Percentiles rank a stretch among this genome's conserved stretches.
phyloP scores from a whole-genome alignment of 371 early-diverging fungal species.

The Umbelopsis sp. region DNA sequence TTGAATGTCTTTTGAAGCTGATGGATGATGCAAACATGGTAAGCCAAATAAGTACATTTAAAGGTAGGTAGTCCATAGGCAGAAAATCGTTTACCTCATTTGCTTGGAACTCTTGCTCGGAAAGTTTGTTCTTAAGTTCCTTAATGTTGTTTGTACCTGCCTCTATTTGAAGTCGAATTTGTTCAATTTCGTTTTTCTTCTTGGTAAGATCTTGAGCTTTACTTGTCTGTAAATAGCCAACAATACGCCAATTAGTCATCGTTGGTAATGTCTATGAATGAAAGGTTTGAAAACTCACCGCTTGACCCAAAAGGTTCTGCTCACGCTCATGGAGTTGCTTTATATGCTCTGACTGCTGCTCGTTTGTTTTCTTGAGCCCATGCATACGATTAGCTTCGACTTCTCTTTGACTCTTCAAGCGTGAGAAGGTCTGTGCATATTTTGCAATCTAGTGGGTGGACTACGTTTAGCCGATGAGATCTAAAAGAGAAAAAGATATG shows the following conservation, averaged over 20 bases:
- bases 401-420: slow-evolving; percentile 42
- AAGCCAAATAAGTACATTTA: not conserved
- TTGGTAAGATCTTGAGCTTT: slow-evolving; percentile 51
- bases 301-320: slow-evolving; percentile 32
- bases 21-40: not conserved
- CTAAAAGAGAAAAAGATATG: too few species aligned
- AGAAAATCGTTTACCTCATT: slow-evolving; percentile 20
- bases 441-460: slow-evolving; percentile 22
- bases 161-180: slow-evolving; percentile 47
- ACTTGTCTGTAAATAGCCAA: slow-evolving; percentile 24
- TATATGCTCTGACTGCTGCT: slow-evolving; percentile 48
- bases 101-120: slow-evolving; percentile 31
- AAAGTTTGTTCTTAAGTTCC: slow-evolving; percentile 26
- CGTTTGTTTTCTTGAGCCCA: slow-evolving; percentile 35
- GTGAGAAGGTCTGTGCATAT: slow-evolving; percentile 47
- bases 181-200: slow-evolving; percentile 49
- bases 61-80: too few species aligned
- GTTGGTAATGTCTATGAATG: not conserved
- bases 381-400: slow-evolving; percentile 30
- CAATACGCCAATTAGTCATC: not conserved
- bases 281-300: slow-evolving; percentile 30
- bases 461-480: not conserved
- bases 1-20: slow-evolving; percentile 54
- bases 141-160: slow-evolving; percentile 47
- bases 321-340: slow-evolving; percentile 44